These are phyloP conservation scores for Nitzschia sp. DNA, from an alignment of 108 stramenopile species.

Conservation along the genomic window DNA sequence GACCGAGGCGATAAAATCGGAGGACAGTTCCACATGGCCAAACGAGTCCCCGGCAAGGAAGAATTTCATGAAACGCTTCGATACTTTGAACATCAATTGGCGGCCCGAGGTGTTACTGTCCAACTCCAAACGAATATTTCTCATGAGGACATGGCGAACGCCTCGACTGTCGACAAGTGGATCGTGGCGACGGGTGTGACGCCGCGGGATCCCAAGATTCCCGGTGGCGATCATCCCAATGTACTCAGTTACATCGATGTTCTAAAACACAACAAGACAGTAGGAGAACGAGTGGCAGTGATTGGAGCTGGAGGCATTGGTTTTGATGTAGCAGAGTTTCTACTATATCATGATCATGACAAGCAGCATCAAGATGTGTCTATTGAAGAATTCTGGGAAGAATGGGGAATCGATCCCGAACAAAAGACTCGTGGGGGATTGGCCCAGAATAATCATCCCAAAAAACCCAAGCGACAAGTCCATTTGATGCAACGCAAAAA, in stretches of 20 bases:
- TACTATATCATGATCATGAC: slow-evolving; percentile 72
- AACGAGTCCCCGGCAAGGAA: slow-evolving; percentile 96
- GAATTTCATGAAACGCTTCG: slow-evolving; percentile 95
- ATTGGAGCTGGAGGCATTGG: slow-evolving; percentile 99
- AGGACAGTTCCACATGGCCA: slow-evolving; percentile 98
- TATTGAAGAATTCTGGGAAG: slow-evolving; percentile 78
- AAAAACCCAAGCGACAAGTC: slow-evolving; percentile 62
- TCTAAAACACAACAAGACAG: slow-evolving; percentile 69
- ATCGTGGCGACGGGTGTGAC: slow-evolving; percentile 94
- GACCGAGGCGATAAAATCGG: slow-evolving; percentile 82
- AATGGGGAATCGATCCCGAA: slow-evolving; percentile 92
- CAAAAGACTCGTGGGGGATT: slow-evolving; percentile 66
- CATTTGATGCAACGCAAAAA: slow-evolving; percentile 93
- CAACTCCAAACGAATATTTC: slow-evolving; percentile 56
- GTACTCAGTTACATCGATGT: slow-evolving; percentile 97
- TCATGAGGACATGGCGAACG: slow-evolving; percentile 54
- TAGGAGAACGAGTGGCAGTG: slow-evolving; percentile 90
- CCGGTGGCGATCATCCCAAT: slow-evolving; percentile 83
- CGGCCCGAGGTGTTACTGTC: slow-evolving; percentile 27
- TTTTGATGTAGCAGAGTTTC: slow-evolving; percentile 96
- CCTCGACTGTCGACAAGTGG: slow-evolving; percentile 72
- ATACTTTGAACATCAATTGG: slow-evolving; percentile 17
- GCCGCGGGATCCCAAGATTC: slow-evolving; percentile 85
- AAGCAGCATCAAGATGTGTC: slow-evolving; percentile 56
- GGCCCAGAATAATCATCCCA: slow-evolving; percentile 1